Evolutionary conservation across 345 rosid species (phyloP).

Genomic region (Citrus cavaleriei): DNA sequence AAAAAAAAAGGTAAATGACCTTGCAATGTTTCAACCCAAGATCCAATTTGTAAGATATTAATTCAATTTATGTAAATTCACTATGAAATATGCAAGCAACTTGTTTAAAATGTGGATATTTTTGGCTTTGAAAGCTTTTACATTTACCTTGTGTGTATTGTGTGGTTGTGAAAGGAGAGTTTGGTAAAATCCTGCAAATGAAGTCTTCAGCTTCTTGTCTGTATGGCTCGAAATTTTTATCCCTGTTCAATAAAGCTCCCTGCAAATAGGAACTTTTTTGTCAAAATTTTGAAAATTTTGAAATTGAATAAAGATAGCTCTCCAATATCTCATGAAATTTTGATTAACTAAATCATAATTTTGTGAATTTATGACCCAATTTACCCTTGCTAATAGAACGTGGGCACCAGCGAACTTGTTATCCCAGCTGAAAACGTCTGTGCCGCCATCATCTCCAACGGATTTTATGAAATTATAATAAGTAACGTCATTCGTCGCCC

Average conservation of each 20-base stretch:
- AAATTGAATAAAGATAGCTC: too few relatives aligned
- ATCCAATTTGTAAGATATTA: neutral
- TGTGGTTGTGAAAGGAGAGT: conserved; percentile 70
- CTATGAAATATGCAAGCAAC: too few relatives aligned
- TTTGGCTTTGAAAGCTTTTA: too few relatives aligned
- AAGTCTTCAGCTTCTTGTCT: conserved; percentile 70
- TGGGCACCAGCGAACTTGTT: conserved; percentile 84
- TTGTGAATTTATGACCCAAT: neutral
- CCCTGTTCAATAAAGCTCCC: conserved; percentile 57
- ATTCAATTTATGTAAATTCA: too few relatives aligned
- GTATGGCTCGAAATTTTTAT: conserved; percentile 56
- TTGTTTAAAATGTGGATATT: too few relatives aligned
- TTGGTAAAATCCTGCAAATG: conserved; percentile 82
- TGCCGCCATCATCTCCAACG: conserved; percentile 67
- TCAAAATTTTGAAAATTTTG: neutral
- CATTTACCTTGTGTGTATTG: conserved; percentile 80
- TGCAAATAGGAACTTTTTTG: conserved; percentile 18
- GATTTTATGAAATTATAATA: conserved; percentile 65
- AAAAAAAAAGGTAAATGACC: neutral
- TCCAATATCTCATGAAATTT: neutral
- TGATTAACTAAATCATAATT: neutral
- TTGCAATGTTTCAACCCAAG: neutral
- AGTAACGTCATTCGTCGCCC: conserved; percentile 63
- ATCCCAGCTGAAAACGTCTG: conserved; percentile 94
- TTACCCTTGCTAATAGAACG: conserved; percentile 73